These are phyloP conservation scores for Mycena galopus DNA, from an alignment of 768 basidiomycete genomes.

Conservation along the genomic window DNA sequence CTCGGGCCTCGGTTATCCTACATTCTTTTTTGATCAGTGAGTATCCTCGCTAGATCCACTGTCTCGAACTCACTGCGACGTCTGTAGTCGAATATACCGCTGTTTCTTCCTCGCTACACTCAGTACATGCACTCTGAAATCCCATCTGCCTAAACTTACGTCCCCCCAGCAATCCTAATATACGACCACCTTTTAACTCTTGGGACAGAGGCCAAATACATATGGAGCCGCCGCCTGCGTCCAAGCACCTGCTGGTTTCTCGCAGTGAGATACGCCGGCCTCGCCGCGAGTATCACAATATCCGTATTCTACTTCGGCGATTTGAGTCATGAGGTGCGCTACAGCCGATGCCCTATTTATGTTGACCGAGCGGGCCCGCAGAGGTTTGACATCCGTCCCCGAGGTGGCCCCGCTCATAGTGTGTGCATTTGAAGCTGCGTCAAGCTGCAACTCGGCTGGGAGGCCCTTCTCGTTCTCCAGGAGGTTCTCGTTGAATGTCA, in stretches of 20 bases:
- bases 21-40: slow-evolving; percentile 11
- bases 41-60: background rate
- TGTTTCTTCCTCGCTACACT: slow-evolving; percentile 16
- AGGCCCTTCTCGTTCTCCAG: slow-evolving; percentile 19
- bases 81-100: slow-evolving; percentile 17
- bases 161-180: slow-evolving; percentile 1
- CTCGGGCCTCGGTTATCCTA: slow-evolving; percentile 11
- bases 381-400: background rate
- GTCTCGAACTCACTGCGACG: background rate
- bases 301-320: slow-evolving; percentile 21
- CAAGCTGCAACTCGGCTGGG: slow-evolving; percentile 10
- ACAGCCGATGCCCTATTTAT: background rate
- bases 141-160: slow-evolving; percentile 2
- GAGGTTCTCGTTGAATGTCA: slow-evolving; percentile 26
- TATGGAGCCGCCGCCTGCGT: slow-evolving; percentile 18
- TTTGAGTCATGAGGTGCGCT: slow-evolving; percentile 12
- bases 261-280: slow-evolving; percentile 15
- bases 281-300: slow-evolving; percentile 12
- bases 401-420: background rate
- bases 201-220: slow-evolving; percentile 13
- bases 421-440: slow-evolving; percentile 15
- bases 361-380: background rate
- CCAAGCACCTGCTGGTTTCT: slow-evolving; percentile 26
- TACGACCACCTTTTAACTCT: slow-evolving; percentile 24
- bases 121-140: background rate